A percentile compares a stretch with the other conserved stretches of the same genome.
phyloP scores from a whole-genome alignment of 2,329 filamentous ascomycete genomes.

The Fusarium liriodendri region DNA sequence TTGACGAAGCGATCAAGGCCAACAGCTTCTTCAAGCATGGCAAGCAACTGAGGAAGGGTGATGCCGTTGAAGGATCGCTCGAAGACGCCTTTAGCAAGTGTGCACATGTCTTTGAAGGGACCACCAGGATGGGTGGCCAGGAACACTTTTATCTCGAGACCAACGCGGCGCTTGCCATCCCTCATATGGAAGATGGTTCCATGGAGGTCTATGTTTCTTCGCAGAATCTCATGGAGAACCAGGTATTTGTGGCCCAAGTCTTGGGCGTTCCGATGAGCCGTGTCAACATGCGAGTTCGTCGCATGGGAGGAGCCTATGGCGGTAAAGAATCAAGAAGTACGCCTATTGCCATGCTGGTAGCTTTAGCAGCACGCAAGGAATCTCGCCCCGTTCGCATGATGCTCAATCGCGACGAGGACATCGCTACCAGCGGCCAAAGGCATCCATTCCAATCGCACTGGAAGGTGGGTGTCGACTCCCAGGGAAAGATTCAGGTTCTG shows the following conservation, averaged over 20 bases:
- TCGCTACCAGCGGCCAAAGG: constrained; percentile 84
- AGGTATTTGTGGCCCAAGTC: constrained; percentile 84
- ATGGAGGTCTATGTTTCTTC: constrained; percentile 90
- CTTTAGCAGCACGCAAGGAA: constrained; percentile 82
- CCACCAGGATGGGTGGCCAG: constrained; percentile 86
- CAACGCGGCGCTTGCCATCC: constrained; percentile 80
- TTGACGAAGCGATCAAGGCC: constrained; percentile 88
- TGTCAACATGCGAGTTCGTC: constrained; percentile 84
- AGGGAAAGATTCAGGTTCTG: constrained; percentile 85
- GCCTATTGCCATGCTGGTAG: constrained; percentile 82
- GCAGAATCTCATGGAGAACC: constrained; percentile 87
- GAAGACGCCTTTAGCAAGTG: constrained; percentile 77
- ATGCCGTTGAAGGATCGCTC: constrained; percentile 53
- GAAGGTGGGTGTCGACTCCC: constrained; percentile 89
- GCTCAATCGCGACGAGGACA: constrained; percentile 92
- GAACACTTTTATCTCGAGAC: constrained; percentile 96
- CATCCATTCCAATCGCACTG: constrained; percentile 88
- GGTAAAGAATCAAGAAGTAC: constrained; percentile 89
- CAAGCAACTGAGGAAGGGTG: constrained; percentile 81
- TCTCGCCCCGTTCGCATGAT: constrained; percentile 85
- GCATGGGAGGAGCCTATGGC: constrained; percentile 88
- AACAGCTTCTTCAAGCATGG: constrained; percentile 87
- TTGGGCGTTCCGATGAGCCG: constrained; percentile 86
- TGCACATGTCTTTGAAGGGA: constrained; percentile 82
- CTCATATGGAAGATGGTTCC: constrained; percentile 87